These are phyloP conservation scores for Chernovozyma sophiae-reginae DNA, from an alignment of 1,139 yeast genomes.

Conservation along the genomic window DNA sequence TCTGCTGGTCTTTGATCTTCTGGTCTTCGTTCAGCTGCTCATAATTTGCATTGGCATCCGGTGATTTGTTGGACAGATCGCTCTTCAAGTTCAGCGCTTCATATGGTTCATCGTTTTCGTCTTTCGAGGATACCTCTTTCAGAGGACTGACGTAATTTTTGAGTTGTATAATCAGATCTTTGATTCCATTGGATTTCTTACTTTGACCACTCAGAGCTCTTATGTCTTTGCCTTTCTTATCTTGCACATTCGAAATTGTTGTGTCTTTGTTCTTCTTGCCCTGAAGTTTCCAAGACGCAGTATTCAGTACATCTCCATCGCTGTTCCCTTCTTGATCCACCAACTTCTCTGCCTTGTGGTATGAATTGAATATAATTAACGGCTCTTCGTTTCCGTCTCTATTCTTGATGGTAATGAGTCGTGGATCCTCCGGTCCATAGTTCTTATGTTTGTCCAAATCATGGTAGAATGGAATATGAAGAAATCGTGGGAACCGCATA, in stretches of 20 bases:
- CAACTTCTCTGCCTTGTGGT: neutral
- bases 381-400: constrained; percentile 30
- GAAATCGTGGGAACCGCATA: constrained; percentile 21
- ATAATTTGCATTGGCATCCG: neutral
- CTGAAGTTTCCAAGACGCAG: too few relatives aligned
- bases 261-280: neutral
- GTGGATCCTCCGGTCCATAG: constrained; percentile 49
- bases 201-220: too few relatives aligned
- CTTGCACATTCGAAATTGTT: neutral
- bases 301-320: too few relatives aligned
- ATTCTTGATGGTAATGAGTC: constrained; percentile 29
- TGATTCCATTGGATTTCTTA: too few relatives aligned
- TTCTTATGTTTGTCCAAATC: constrained; percentile 19
- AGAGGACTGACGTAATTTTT: too few relatives aligned
- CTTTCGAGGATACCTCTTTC: constrained; percentile 1
- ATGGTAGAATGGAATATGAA: constrained; percentile 28
- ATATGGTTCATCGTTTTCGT: neutral
- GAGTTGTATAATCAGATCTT: too few relatives aligned
- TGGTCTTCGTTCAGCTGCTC: neutral
- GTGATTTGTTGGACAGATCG: too few relatives aligned
- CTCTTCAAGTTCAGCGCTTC: too few relatives aligned
- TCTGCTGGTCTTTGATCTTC: neutral
- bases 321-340: too few relatives aligned
- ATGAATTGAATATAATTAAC: constrained; percentile 27
- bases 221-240: constrained; percentile 2